phyloP scores from a whole-genome alignment of 2,329 filamentous ascomycete species.

The Alternaria novae-zelandiae region DNA sequence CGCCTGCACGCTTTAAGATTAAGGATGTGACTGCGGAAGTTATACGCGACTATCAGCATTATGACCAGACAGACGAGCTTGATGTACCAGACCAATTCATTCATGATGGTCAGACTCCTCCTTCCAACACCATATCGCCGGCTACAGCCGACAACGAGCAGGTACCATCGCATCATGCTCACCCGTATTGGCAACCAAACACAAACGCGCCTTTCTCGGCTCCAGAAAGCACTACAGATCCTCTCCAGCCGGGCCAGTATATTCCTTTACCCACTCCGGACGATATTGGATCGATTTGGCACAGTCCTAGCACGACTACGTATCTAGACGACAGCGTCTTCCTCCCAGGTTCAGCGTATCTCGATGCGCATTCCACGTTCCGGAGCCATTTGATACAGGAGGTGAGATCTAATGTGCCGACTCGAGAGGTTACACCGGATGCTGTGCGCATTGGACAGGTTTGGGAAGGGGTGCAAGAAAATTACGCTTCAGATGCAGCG shows the following conservation, averaged over 20 bases:
- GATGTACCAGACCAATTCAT: neutral
- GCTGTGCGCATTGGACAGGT: neutral
- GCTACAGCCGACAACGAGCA: neutral
- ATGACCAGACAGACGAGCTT: neutral
- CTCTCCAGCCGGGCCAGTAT: neutral
- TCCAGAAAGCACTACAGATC: neutral
- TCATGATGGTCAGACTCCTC: neutral
- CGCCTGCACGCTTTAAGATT: conserved; percentile 10
- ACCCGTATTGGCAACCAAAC: neutral
- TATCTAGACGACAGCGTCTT: conserved; percentile 15
- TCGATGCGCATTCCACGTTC: conserved; percentile 23
- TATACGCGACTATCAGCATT: conserved; percentile 16
- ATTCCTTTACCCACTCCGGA: neutral
- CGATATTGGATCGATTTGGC: neutral
- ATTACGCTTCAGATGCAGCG: neutral
- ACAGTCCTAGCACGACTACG: conserved; percentile 4
- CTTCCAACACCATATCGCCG: neutral
- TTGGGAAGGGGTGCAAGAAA: neutral
- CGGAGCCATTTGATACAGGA: conserved; percentile 24
- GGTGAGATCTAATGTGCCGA: conserved; percentile 14
- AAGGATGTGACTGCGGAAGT: conserved; percentile 15
- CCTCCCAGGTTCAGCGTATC: conserved; percentile 23
- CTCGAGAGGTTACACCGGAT: conserved; percentile 16
- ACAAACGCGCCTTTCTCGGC: neutral
- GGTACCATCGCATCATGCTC: neutral